Evolutionary conservation across 2,329 filamentous ascomycete genomes (phyloP), one percentile per base, ranked within the genome.

Genomic region (Fusarium oligoseptatum): DNA sequence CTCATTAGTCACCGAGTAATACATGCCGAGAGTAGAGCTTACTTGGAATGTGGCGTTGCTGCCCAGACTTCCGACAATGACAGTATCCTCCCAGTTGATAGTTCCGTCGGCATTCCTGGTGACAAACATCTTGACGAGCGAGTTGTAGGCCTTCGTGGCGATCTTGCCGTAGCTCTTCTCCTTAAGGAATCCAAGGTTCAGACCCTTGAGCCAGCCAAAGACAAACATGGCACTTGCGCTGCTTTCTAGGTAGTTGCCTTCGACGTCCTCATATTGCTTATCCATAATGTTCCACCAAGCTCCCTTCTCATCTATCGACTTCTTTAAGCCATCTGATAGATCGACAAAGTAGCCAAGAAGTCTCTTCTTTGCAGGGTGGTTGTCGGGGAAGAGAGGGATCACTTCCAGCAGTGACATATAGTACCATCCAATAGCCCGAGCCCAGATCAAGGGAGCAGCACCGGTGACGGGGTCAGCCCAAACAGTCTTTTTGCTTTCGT

Each of bases 251-350:
- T 89, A 92, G 78, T 92, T 91, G 6, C 88, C 88, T 34, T 84
- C 72, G 57, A 80, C 74, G 2, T 83, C 84, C 1, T 85, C 83
- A 60, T 87, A 86, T 17, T 83, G 81, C 58, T 85, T 82, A 67
- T 85, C 85, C 85, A 91, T 88, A 43, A 91, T 83, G 60, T 90
- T 81, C 86, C 87, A 91, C 88, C 89, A 91, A 15, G 87, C 88
- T 1, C 88, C 88, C 0, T 72, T 70, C 5, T 73, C 73, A 65
- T 89, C 87, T 39, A 85, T 85, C 0, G 83, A 82, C 11, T 76
- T 76, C 64, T 84, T 83, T 3, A 89, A 71, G 0, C 85, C 85
- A 1, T 81, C 73, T 0, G 85, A 83, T 0, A 88, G 79, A 6
- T 82, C 78, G 2, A 78, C 76, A 20, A 86, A 84, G 70, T 86